A percentile compares a stretch with the other conserved stretches of the same genome.
Conservation (phyloP, 306 rosid genomes). For the Sesbania bispinosa region DNA sequence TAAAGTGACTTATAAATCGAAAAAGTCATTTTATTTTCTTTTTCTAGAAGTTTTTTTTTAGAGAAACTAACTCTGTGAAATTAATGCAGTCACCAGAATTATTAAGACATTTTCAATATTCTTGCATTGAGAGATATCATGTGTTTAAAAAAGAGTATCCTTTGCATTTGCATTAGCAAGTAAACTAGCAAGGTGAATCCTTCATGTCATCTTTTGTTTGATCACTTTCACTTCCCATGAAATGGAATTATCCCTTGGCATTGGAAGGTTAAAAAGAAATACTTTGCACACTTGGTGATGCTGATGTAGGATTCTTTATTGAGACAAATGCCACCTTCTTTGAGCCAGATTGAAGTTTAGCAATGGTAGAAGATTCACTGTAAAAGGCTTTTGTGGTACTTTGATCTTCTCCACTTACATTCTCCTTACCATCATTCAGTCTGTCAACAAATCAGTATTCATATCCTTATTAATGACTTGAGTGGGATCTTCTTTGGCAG, state of each 20-base stretch:
- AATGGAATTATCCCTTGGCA: conserved; percentile 20
- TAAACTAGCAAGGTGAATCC: conserved; percentile 45
- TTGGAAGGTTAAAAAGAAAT: conserved; percentile 16
- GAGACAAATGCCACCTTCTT: conserved; percentile 74
- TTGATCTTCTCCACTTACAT: conserved; percentile 27
- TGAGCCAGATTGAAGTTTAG: conserved; percentile 27
- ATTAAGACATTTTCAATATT: not conserved
- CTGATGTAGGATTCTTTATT: conserved; percentile 35
- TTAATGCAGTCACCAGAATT: not conserved
- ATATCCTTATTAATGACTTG: conserved; percentile 12
- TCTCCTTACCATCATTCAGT: conserved; percentile 15
- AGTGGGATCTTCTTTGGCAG: conserved; percentile 16
- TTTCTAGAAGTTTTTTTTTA: too few species aligned
- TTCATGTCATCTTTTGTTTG: conserved; percentile 33
- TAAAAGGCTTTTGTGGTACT: conserved; percentile 11
- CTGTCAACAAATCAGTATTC: conserved; percentile 26
- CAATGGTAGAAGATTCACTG: conserved; percentile 22
- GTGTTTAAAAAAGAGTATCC: conserved; percentile 44
- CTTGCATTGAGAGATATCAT: not conserved
- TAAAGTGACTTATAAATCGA: too few species aligned
- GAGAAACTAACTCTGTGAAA: too few species aligned
- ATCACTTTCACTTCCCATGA: conserved; percentile 34
- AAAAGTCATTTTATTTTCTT: too few species aligned
- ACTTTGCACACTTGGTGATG: conserved; percentile 16
- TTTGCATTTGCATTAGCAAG: conserved; percentile 42